Percentiles rank a stretch among this genome's conserved stretches.
These are phyloP conservation scores for Eucalyptus dawsonii DNA, from an alignment of 345 rosid genomes.

Conservation along the genomic window DNA sequence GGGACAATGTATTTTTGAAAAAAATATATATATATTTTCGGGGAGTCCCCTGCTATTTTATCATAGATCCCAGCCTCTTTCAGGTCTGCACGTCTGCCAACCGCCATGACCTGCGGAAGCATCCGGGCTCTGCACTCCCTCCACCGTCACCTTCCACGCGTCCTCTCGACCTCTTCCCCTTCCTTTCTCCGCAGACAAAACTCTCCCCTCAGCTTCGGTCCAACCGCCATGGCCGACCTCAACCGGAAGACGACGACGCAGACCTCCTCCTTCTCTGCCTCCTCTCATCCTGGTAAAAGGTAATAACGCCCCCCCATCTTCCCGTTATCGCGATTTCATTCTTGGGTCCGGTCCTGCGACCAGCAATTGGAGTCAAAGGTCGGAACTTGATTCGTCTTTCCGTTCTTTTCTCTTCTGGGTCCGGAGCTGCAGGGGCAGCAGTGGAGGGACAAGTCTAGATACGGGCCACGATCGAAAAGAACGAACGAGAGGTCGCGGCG, in stretches of 20 bases:
- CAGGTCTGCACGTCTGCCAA: not conserved
- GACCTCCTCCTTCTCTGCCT: slow-evolving; percentile 13
- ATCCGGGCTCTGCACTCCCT: slow-evolving; percentile 1
- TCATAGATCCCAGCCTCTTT: not conserved
- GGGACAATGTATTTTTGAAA: not conserved
- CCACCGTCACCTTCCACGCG: slow-evolving; percentile 1
- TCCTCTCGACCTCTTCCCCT: not conserved
- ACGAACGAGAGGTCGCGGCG: slow-evolving; percentile 33
- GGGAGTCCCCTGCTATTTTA: not conserved
- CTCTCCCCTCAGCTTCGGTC: not conserved
- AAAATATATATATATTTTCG: no score
- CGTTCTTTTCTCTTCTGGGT: not conserved
- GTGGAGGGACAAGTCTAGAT: slow-evolving; percentile 34
- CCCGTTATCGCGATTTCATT: not conserved
- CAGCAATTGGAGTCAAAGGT: not conserved
- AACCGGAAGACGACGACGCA: not conserved
- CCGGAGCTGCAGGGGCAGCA: slow-evolving; percentile 12
- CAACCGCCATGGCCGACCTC: not conserved
- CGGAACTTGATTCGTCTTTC: not conserved
- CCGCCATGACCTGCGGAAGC: not conserved
- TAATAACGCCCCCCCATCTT: not conserved
- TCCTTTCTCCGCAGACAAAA: not conserved
- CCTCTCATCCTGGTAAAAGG: slow-evolving; percentile 30
- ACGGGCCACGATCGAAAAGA: slow-evolving; percentile 15
- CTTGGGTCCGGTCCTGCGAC: not conserved